A percentile compares a stretch with the other conserved stretches of the same genome.
These are phyloP conservation scores for Acacia acuminata DNA, from an alignment of 306 rosid species.

Conservation along the genomic window DNA sequence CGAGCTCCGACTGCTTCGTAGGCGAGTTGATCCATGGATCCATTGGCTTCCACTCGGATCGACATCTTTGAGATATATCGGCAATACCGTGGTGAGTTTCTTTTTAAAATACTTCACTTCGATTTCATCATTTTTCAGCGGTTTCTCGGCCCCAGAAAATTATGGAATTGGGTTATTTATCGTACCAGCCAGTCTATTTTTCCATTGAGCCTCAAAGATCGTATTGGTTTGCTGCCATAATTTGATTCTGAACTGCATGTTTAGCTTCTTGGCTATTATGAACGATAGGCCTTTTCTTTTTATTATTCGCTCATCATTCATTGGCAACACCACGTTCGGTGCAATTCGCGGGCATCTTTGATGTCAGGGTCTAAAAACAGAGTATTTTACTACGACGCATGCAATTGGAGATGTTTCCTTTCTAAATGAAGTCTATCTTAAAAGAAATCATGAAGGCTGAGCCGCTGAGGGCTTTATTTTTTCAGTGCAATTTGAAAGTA, in stretches of 20 bases:
- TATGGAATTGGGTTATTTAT: conserved; percentile 1
- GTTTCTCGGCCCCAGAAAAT: not conserved
- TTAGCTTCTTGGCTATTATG: not conserved
- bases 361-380: not conserved
- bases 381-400: not conserved
- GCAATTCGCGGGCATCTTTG: not conserved
- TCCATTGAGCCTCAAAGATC: not conserved
- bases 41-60: conserved; percentile 42
- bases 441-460: not conserved
- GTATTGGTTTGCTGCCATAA: conserved; percentile 9
- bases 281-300: not conserved
- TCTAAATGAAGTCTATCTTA: not conserved
- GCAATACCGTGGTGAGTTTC: conserved; percentile 62
- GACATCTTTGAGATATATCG: conserved; percentile 73
- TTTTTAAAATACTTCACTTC: not conserved
- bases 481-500: not conserved
- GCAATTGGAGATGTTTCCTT: not conserved
- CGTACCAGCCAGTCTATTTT: not conserved
- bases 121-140: not conserved
- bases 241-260: conserved; percentile 15
- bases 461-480: not conserved
- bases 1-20: conserved; percentile 35
- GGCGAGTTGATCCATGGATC: conserved; percentile 56
- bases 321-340: not conserved
- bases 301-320: not conserved